Conservation (phyloP, 2,329 filamentous ascomycete genomes). For the Venturia oleaginea region DNA sequence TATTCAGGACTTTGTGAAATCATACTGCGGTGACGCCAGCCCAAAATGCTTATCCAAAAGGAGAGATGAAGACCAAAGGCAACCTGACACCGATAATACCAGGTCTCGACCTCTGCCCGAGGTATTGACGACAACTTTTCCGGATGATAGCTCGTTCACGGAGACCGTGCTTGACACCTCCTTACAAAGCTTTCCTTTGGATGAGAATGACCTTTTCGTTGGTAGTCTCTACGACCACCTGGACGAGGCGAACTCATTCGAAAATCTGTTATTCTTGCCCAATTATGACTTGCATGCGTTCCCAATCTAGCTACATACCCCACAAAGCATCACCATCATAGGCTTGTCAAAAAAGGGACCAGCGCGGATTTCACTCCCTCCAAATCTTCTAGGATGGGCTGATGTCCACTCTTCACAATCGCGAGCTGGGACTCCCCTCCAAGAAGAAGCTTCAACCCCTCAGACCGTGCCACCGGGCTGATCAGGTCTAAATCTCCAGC, state of each 20-base stretch:
- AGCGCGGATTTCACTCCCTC: not conserved
- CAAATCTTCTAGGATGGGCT: not conserved
- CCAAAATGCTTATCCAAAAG: not conserved
- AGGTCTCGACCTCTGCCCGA: not conserved
- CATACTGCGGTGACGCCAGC: not conserved
- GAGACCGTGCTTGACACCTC: not conserved
- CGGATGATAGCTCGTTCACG: not conserved
- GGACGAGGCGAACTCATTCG: not conserved
- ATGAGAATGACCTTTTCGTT: not conserved
- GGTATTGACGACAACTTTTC: not conserved
- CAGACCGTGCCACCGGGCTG: not conserved
- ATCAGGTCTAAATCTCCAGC: slow-evolving; percentile 7
- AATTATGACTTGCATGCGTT: not conserved
- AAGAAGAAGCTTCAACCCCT: slow-evolving; percentile 1
- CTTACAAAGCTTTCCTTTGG: not conserved
- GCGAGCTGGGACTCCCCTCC: not conserved
- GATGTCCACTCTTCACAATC: slow-evolving; percentile 8
- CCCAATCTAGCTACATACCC: not conserved
- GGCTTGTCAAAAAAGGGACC: not conserved
- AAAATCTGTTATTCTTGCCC: slow-evolving; percentile 1
- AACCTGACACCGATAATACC: not conserved
- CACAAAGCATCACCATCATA: not conserved
- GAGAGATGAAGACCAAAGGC: not conserved
- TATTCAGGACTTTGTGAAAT: slow-evolving; percentile 1
- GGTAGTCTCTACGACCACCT: not conserved